These are phyloP conservation scores for Epithemia pelagica DNA, from an alignment of 108 stramenopile genomes.

Conservation along the genomic window DNA sequence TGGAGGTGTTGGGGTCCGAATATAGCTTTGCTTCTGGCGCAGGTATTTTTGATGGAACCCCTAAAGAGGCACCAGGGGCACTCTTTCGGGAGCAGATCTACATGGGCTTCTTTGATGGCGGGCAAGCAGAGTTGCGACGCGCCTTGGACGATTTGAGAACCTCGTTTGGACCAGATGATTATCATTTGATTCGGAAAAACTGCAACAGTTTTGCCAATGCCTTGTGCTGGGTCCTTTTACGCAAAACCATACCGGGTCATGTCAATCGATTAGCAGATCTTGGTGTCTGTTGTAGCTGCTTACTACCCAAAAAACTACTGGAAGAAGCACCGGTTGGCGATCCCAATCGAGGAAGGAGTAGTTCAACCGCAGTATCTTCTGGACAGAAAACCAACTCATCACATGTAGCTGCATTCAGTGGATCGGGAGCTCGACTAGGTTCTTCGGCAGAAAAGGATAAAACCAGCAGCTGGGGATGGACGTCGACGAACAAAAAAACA, in stretches of 20 bases:
- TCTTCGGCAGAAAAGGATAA: neutral
- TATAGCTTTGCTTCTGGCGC: constrained; percentile 76
- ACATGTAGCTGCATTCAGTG: constrained; percentile 4
- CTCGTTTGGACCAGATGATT: constrained; percentile 63
- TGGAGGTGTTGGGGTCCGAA: constrained; percentile 76
- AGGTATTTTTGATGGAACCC: constrained; percentile 71
- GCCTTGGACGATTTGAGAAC: constrained; percentile 60
- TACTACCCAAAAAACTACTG: constrained; percentile 69
- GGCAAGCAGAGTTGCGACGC: constrained; percentile 48
- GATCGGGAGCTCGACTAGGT: neutral
- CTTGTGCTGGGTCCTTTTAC: constrained; percentile 58
- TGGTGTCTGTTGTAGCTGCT: constrained; percentile 72
- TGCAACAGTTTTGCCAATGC: constrained; percentile 95
- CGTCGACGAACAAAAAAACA: constrained; percentile 7
- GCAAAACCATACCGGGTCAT: constrained; percentile 60
- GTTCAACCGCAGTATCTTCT: no score
- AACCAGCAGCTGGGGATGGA: constrained; percentile 13
- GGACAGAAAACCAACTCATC: neutral
- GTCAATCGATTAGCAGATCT: constrained; percentile 83
- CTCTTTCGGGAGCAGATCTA: constrained; percentile 48
- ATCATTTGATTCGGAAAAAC: constrained; percentile 73
- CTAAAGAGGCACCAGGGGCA: constrained; percentile 55
- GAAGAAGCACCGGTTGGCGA: constrained; percentile 77
- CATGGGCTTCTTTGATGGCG: constrained; percentile 74
- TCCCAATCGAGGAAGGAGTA: neutral